These are phyloP conservation scores for Poterioochromonas sp. DNA, from an alignment of 352 stramenopile genomes.

Conservation along the genomic window DNA sequence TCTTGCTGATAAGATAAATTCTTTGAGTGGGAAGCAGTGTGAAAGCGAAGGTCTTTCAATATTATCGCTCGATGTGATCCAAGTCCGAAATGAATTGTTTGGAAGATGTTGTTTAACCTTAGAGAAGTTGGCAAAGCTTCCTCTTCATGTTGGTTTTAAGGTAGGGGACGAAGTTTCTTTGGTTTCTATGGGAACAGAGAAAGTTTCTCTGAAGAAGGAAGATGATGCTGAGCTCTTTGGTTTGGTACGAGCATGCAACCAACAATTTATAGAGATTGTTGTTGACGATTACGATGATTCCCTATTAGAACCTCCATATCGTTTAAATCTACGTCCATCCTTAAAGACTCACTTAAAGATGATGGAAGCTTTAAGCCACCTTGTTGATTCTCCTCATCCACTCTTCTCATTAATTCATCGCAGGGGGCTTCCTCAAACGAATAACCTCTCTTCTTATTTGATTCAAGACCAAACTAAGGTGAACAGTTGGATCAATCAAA, in stretches of 20 bases:
- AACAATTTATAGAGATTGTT: background rate
- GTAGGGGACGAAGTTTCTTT: background rate
- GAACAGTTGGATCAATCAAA: background rate
- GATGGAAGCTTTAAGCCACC: background rate
- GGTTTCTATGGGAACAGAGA: too few species aligned
- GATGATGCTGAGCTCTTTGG: background rate
- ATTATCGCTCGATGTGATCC: background rate
- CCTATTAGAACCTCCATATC: background rate
- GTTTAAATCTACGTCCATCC: background rate
- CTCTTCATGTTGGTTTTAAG: background rate
- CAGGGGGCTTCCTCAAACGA: background rate
- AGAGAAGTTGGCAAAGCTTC: background rate
- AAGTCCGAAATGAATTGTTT: background rate
- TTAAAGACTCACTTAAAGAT: background rate
- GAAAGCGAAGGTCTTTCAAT: background rate
- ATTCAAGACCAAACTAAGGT: background rate
- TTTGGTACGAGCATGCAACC: background rate
- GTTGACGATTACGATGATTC: constrained; percentile 7
- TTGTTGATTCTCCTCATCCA: background rate
- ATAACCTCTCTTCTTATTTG: background rate
- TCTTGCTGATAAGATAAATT: background rate
- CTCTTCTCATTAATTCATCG: background rate
- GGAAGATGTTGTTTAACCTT: background rate
- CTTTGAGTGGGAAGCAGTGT: background rate
- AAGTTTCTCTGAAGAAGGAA: background rate